Evolutionary conservation across 225 moss, liverwort and hornwort species (phyloP).

Genomic region (Physcomitrium patens): DNA sequence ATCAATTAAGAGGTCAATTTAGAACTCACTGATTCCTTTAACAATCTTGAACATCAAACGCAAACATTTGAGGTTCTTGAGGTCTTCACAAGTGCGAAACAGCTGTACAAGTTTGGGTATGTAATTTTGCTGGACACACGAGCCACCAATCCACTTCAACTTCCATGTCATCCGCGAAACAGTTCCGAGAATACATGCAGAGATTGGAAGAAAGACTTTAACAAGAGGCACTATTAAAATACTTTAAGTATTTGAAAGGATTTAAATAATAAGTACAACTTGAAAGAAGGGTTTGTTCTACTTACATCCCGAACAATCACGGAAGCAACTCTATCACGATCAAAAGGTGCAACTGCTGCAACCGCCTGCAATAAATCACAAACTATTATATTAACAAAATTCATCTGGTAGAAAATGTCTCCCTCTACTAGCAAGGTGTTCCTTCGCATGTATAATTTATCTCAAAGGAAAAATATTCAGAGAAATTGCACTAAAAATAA

Average conservation of each 20-base stretch:
- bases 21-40: conserved; percentile 96
- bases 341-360: conserved; percentile 79
- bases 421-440: neutral
- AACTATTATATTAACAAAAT: conserved; percentile 17
- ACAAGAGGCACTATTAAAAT: neutral
- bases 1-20: conserved; percentile 13
- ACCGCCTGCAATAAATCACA: conserved; percentile 68
- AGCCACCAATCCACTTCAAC: conserved; percentile 31
- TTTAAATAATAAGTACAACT: neutral
- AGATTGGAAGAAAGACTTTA: conserved; percentile 6
- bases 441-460: too few species aligned
- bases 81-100: conserved; percentile 93
- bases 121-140: conserved; percentile 74
- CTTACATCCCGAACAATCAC: conserved; percentile 91
- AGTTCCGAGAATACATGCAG: neutral
- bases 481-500: neutral
- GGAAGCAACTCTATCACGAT: conserved; percentile 82
- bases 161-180: too few species aligned
- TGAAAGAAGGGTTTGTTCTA: conserved; percentile 16
- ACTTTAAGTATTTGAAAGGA: neutral
- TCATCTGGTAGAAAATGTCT: conserved; percentile 4
- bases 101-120: conserved; percentile 87
- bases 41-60: conserved; percentile 88
- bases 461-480: too few species aligned
- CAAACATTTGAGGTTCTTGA: conserved; percentile 82